phyloP scores from a whole-genome alignment of 139 green algal genomes.

The Auxenochlorella pyrenoidosa region DNA sequence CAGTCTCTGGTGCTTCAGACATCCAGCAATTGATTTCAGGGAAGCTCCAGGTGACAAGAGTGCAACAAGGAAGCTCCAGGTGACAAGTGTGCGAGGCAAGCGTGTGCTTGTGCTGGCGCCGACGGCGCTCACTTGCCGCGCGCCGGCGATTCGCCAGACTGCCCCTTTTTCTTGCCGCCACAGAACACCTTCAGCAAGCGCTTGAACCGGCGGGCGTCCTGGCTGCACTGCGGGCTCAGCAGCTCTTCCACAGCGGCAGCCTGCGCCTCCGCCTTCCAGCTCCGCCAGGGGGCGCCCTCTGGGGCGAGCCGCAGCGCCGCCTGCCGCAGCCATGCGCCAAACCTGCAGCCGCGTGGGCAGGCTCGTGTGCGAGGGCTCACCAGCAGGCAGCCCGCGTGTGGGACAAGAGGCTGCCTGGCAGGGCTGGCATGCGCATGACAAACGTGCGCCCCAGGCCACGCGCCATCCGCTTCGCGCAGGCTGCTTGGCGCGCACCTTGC shows the following conservation, averaged over 20 bases:
- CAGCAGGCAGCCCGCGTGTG: background rate
- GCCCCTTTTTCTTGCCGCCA: constrained; percentile 57
- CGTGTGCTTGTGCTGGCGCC: too few species aligned
- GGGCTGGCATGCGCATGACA: too few species aligned
- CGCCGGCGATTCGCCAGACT: background rate
- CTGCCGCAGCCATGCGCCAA: constrained; percentile 38
- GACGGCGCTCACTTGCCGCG: background rate
- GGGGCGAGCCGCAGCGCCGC: constrained; percentile 41
- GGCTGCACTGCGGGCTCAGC: constrained; percentile 32
- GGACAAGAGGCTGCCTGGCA: too few species aligned
- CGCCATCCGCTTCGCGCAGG: too few species aligned
- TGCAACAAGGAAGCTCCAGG: too few species aligned
- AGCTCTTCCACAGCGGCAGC: constrained; percentile 46
- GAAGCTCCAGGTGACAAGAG: too few species aligned
- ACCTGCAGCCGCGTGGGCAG: constrained; percentile 3
- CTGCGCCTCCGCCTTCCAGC: constrained; percentile 40
- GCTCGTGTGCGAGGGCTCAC: background rate
- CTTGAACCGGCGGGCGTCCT: constrained; percentile 60
- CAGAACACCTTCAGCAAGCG: constrained; percentile 54
- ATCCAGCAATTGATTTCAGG: too few species aligned
- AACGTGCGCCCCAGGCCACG: too few species aligned
- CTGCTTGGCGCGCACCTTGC: constrained; percentile 26
- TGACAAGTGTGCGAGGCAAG: too few species aligned
- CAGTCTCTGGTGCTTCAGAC: too few species aligned
- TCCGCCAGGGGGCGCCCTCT: constrained; percentile 46